These are phyloP conservation scores for Phytophthora pistaciae DNA, from an alignment of 352 stramenopile species.

Conservation along the genomic window DNA sequence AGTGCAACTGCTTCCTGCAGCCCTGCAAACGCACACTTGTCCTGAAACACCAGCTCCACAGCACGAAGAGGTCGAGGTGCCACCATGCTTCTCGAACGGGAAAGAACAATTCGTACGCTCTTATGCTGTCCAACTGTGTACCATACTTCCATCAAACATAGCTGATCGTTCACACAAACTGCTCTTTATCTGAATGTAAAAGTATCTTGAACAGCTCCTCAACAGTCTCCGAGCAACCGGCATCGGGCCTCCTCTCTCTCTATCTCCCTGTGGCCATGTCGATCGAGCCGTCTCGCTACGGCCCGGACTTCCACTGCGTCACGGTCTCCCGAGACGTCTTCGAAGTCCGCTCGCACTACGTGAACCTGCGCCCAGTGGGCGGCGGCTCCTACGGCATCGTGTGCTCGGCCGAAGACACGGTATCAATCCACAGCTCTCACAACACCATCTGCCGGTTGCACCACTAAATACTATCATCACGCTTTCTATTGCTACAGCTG, in stretches of 20 bases:
- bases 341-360: slow-evolving; percentile 85
- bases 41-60: too few relatives aligned
- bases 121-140: slow-evolving; percentile 10
- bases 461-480: neutral
- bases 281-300: slow-evolving; percentile 77
- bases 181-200: slow-evolving; percentile 9
- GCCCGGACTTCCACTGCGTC: slow-evolving; percentile 84
- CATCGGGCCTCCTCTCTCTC: neutral
- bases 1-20: too few relatives aligned
- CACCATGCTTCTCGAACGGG: too few relatives aligned
- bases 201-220: slow-evolving; percentile 39
- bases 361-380: slow-evolving; percentile 80
- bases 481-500: slow-evolving; percentile 43
- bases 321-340: slow-evolving; percentile 86
- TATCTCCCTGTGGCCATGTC: slow-evolving; percentile 46
- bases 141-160: neutral
- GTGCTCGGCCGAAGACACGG: slow-evolving; percentile 92
- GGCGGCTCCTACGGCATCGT: slow-evolving; percentile 94
- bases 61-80: too few relatives aligned
- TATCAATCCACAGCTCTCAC: slow-evolving; percentile 25
- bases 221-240: slow-evolving; percentile 35
- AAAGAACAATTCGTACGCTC: too few relatives aligned
- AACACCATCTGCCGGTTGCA: neutral
- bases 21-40: too few relatives aligned
- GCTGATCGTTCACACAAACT: neutral